These are phyloP conservation scores for Clitopilus hobsonii DNA, from an alignment of 768 basidiomycete genomes.

Conservation along the genomic window DNA sequence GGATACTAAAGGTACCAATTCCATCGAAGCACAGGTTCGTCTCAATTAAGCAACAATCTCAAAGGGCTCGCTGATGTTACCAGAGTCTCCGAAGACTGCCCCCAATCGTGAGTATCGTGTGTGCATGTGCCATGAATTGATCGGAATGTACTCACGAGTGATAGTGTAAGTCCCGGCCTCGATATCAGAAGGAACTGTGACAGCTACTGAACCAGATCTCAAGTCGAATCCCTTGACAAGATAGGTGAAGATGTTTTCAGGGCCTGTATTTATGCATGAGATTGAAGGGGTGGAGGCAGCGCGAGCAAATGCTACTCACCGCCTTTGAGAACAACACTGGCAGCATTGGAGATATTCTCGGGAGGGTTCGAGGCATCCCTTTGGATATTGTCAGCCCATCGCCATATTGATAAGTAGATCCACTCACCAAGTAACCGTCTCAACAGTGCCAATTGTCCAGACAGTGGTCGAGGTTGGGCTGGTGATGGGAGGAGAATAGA, in stretches of 20 bases:
- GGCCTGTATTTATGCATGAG: no score
- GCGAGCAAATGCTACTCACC: neutral
- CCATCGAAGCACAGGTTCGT: no score
- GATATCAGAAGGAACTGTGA: neutral
- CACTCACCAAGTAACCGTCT: neutral
- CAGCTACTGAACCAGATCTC: neutral
- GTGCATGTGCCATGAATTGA: neutral
- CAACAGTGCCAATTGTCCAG: neutral
- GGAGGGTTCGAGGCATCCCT: neutral
- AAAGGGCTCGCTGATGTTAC: constrained; percentile 2
- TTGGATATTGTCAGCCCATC: no score
- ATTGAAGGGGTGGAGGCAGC: no score
- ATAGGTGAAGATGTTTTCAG: neutral
- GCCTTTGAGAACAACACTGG: neutral
- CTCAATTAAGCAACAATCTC: neutral
- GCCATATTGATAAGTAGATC: neutral
- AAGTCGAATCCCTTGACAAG: neutral
- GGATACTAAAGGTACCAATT: no score
- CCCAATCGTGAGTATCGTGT: neutral
- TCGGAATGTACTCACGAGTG: neutral
- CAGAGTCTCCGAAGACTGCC: constrained; percentile 2
- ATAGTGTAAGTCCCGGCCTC: neutral
- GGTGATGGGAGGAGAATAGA: neutral
- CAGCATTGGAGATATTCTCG: neutral
- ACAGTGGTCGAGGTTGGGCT: neutral